These are phyloP conservation scores for Mucor circinelloides DNA, from an alignment of 371 early-diverging fungal species.

Conservation along the genomic window DNA sequence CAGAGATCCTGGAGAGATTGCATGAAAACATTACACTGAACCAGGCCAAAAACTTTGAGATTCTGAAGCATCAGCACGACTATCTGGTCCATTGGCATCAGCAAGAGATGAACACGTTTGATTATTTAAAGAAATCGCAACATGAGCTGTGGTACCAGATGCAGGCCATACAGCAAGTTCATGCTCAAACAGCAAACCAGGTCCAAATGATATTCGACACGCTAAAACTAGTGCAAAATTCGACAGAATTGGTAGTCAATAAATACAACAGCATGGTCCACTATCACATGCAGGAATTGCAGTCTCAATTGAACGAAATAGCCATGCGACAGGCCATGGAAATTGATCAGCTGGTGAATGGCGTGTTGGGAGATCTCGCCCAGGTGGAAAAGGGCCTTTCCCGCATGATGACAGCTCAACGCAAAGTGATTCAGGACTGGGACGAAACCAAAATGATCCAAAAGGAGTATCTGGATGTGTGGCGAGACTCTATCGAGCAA, in stretches of 20 bases:
- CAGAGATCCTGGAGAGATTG: conserved; percentile 20
- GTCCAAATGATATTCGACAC: conserved; percentile 8
- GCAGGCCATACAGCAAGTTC: background rate
- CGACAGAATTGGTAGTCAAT: background rate
- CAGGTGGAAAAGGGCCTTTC: background rate
- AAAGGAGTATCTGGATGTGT: background rate
- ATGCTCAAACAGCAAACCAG: background rate
- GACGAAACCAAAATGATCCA: conserved; percentile 4
- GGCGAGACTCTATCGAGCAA: background rate
- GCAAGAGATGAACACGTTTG: conserved; percentile 19
- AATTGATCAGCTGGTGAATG: background rate
- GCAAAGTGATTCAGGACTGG: background rate
- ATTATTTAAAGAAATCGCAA: conserved; percentile 11
- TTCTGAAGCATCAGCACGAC: conserved; percentile 16
- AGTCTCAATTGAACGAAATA: background rate
- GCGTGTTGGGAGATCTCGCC: background rate
- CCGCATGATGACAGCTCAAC: background rate
- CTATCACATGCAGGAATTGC: background rate
- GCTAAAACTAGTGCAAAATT: conserved; percentile 3
- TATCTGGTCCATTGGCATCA: conserved; percentile 21
- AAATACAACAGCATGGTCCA: background rate
- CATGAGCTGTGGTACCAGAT: conserved; percentile 2
- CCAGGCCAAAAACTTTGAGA: conserved; percentile 23
- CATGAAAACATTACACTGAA: conserved; percentile 21
- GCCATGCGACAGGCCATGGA: background rate